phyloP scores from a whole-genome alignment of 2,329 filamentous ascomycete species.

The Fusarium lateritium region DNA sequence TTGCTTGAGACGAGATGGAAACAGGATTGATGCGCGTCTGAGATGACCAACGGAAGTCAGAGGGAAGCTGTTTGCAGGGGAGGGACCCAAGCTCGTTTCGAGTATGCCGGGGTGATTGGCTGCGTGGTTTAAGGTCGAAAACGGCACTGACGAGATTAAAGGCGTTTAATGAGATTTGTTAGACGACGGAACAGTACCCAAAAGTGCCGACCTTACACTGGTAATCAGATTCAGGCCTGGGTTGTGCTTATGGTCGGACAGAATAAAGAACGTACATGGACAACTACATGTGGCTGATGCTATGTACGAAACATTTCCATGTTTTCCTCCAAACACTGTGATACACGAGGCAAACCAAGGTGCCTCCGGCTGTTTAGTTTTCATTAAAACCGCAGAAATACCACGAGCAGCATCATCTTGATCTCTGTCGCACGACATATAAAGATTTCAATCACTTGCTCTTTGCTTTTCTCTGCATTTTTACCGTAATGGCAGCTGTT shows the following conservation, averaged over 20 bases:
- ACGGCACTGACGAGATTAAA: slow-evolving; percentile 31
- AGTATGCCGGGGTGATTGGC: slow-evolving; percentile 36
- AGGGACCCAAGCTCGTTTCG: slow-evolving; percentile 37
- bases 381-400: slow-evolving; percentile 5
- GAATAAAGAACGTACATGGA: neutral
- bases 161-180: slow-evolving; percentile 13
- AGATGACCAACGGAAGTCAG: slow-evolving; percentile 10
- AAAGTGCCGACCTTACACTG: neutral
- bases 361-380: slow-evolving; percentile 19
- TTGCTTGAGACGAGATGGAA: slow-evolving; percentile 37
- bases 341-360: slow-evolving; percentile 17
- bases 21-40: slow-evolving; percentile 40
- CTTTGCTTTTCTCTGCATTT: neutral
- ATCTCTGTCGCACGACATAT: neutral
- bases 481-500: neutral
- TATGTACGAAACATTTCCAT: slow-evolving; percentile 35
- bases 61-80: slow-evolving; percentile 23
- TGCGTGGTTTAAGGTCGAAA: slow-evolving; percentile 20
- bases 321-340: slow-evolving; percentile 11
- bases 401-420: neutral
- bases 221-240: slow-evolving; percentile 12
- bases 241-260: neutral
- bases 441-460: neutral
- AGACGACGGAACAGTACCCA: slow-evolving; percentile 16
- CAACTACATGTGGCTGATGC: slow-evolving; percentile 9